Base-by-base conservation (phyloP, 1,284 basidiomycete species). In the Schizophyllum amplum region DNA sequence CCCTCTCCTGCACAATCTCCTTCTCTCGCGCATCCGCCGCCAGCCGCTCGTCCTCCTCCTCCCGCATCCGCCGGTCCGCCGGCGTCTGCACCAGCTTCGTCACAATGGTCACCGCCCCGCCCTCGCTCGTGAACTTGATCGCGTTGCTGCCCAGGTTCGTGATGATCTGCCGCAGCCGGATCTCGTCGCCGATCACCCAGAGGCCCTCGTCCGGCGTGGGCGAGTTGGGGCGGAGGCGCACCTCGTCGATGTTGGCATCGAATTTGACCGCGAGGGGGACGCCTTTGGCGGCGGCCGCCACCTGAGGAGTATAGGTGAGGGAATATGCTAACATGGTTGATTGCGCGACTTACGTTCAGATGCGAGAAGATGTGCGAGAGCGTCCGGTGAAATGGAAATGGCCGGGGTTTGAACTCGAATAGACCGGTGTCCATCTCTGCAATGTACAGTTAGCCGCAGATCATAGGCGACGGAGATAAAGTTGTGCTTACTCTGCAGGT, bases 371-470 rank as follows among this genome's bases (percentile, higher is more conserved):
- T 75, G 9, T 76, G 69, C 26, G 74, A 72, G 54, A 82, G 75
- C 24, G 75, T 72, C 54, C 73, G 72, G 64, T 81, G 79, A 52
- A 82, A 72, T 21, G 76, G 71, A 67, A 80, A 80, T 0, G 79
- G 78, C 62, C 72, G 64, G 4, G 66, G 65, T 13, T 71, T 66
- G 27, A 67, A 69, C 33, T 73, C 71, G 57, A 77, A 76, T 21
- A 71, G 69, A 5, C 71, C 71, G 0, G 69, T 62, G 56, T 75
- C 71, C 71, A 71, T 71, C 52, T 67, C 65, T 67, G 27, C 4
- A 42, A 13, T 42, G 2, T 5, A 52, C 17, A 27, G 23, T 26
- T 17, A 49, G 15, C 5, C 17, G 48, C 24, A 15, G 27, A 23
- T n/a, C 17, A 15, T 23, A 9, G 21, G 24, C 27, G n/a, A 26